Conservation (phyloP, 331 rosid genomes). For the Malus hybrid region DNA sequence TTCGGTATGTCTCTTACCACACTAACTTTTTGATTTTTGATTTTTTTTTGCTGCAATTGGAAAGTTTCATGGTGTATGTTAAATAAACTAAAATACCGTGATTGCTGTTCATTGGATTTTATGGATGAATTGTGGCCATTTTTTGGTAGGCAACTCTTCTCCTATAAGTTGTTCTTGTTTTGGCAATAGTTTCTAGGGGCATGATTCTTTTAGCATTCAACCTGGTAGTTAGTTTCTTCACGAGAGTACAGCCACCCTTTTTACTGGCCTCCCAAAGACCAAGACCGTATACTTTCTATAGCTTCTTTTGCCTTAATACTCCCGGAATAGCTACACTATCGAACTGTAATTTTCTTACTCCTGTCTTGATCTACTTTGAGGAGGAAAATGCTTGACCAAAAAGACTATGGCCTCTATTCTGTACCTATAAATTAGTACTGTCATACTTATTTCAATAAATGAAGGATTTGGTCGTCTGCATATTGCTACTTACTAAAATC, state of each 20-base stretch:
- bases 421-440: background rate
- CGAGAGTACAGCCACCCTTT: background rate
- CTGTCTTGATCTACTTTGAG: background rate
- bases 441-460: too few relatives aligned
- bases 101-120: background rate
- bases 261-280: background rate
- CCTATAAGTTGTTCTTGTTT: background rate
- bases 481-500: too few relatives aligned
- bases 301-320: background rate
- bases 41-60: background rate
- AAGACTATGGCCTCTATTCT: background rate
- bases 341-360: background rate
- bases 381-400: background rate
- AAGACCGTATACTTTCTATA: background rate
- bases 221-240: background rate
- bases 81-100: background rate
- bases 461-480: too few relatives aligned
- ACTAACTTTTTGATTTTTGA: background rate
- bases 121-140: background rate
- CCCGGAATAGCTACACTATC: background rate
- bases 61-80: background rate
- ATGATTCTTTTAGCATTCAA: background rate
- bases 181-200: background rate
- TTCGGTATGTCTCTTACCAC: conserved; percentile 54
- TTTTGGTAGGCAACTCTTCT: background rate